Conservation (phyloP, 352 stramenopile genomes). For the Pilasporangium apinafurcum region DNA sequence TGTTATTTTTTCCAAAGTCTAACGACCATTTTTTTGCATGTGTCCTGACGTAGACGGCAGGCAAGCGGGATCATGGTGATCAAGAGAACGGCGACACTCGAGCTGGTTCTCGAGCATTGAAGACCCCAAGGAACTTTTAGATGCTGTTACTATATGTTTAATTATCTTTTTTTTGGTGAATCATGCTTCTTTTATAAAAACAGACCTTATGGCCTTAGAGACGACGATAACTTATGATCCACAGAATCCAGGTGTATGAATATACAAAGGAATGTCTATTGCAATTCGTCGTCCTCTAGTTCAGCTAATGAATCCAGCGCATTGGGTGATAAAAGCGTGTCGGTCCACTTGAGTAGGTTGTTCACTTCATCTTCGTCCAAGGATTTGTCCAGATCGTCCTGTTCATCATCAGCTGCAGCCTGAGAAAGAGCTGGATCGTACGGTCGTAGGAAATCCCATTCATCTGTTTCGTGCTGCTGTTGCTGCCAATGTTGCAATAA, state of each 20-base stretch:
- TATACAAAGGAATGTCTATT: too few relatives aligned
- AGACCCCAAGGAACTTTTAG: too few relatives aligned
- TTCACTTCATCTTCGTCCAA: conserved; percentile 76
- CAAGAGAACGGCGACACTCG: conserved; percentile 11
- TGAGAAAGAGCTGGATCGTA: conserved; percentile 4
- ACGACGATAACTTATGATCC: too few relatives aligned
- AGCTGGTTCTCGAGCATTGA: too few relatives aligned
- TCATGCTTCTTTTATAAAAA: too few relatives aligned
- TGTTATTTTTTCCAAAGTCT: conserved; percentile 8
- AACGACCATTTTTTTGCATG: neutral
- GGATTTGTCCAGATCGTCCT: conserved; percentile 45
- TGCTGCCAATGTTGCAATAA: neutral
- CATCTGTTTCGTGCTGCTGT: neutral
- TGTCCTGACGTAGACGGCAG: neutral
- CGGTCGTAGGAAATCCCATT: conserved; percentile 11
- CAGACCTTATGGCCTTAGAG: too few relatives aligned
- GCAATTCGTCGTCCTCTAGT: conserved; percentile 25
- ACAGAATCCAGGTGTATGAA: too few relatives aligned
- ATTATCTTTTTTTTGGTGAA: too few relatives aligned
- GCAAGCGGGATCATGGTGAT: conserved; percentile 21
- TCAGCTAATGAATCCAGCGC: conserved; percentile 32
- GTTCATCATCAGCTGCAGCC: conserved; percentile 5
- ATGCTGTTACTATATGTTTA: too few relatives aligned
- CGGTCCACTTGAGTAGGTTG: conserved; percentile 74
- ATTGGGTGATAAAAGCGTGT: conserved; percentile 45